Base-by-base conservation (phyloP, 1,139 yeast genomes). In the Protomyces pachydermus region DNA sequence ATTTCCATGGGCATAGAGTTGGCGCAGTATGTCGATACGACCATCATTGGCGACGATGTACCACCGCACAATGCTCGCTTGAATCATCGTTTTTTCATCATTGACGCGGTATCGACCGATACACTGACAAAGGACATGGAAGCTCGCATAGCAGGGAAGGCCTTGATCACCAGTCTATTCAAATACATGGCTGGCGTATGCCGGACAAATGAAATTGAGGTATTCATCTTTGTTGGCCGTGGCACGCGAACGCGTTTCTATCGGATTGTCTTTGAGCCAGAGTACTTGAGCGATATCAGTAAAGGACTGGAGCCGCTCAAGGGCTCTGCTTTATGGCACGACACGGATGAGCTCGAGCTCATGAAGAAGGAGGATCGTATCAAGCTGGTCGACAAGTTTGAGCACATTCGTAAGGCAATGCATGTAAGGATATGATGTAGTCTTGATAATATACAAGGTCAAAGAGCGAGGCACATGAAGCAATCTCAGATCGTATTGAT, bases 171-270 rank as follows among this genome's bases (percentile, higher is more conserved):
- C 20, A 55, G 56, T 23, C 32, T 58, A 32, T 45, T 58, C 54
- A 58, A 58, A 51, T 58, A 58, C 56, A 58, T 58, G 62, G 62
- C 56, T 38, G 62, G 62, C 53, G 62, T 58, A 20, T 58, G 56
- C 3, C 62, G 62, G 4, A 58, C 56, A 20, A n/a, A 53, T 18
- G 62, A 58, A 34, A 58, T 58, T 16, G 62, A 58, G 23, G 56
- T 58, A 37, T 60, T 60, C 23, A 54, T 60, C 54, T 16, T 60
- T 18, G 60, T 60, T 14, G 64, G 64, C 9, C 46, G 64, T 12
- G 64, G 64, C 16, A 60, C 64, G 10, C 25, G 35, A 39, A 38
- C 46, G 6, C 45, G 62, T 20, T 50, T 58, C 42, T 58, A 16
- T 53, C 51, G 62, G 12, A 58, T 58, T 38, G 62, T 58, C 35